phyloP scores from a whole-genome alignment of 495 filamentous ascomycete genomes.

The Entonaema liquescens region DNA sequence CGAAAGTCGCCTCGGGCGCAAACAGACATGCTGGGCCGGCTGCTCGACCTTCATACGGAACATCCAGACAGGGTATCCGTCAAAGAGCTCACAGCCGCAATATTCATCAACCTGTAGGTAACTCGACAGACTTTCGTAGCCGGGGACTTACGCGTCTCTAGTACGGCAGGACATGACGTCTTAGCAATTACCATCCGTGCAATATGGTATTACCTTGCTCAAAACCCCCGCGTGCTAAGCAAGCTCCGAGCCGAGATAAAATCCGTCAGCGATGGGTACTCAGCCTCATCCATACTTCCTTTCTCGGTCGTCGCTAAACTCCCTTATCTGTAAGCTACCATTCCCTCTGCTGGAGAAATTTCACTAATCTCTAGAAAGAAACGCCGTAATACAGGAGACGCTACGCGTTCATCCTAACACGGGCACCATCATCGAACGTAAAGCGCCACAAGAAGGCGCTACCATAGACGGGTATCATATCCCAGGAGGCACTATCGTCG shows the following conservation, averaged over 20 bases:
- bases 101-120: conserved; percentile 1
- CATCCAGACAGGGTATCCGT: not conserved
- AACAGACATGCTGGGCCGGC: not conserved
- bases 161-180: conserved; percentile 58
- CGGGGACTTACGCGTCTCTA: conserved; percentile 12
- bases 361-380: no score
- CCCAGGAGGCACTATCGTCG: conserved; percentile 51
- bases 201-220: conserved; percentile 61
- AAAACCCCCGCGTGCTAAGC: conserved; percentile 45
- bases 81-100: not conserved
- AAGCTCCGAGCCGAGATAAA: conserved; percentile 47
- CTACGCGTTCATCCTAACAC: conserved; percentile 68
- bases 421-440: conserved; percentile 63
- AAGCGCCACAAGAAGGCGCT: conserved; percentile 64
- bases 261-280: not conserved
- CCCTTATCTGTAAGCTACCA: not conserved
- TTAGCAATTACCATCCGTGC: conserved; percentile 61
- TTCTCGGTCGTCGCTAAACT: not conserved
- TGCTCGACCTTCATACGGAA: not conserved
- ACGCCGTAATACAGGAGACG: conserved; percentile 70
- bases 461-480: conserved; percentile 61
- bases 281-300: not conserved
- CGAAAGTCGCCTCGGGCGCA: not conserved
- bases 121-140: not conserved
- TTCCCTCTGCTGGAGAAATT: not conserved